Conservation (phyloP, 2,329 filamentous ascomycete species). For the Drechslera avenae region DNA sequence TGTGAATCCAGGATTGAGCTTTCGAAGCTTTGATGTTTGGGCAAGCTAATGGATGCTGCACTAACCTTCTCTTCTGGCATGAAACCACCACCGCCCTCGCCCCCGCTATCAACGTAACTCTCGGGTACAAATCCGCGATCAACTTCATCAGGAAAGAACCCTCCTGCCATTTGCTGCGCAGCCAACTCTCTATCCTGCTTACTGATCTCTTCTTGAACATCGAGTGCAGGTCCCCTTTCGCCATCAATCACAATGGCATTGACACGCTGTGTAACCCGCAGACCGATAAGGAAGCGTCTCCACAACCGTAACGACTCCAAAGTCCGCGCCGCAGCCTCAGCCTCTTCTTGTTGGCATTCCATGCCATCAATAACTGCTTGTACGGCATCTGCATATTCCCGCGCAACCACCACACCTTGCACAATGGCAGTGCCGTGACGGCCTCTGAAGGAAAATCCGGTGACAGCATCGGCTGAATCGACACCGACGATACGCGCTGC, state of each 20-base stretch:
- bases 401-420: constrained; percentile 76
- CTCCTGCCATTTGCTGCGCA: constrained; percentile 43
- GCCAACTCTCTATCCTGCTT: constrained; percentile 34
- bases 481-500: constrained; percentile 78
- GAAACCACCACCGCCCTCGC: constrained; percentile 23
- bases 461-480: constrained; percentile 88
- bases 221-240: constrained; percentile 31
- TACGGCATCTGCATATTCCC: constrained; percentile 73
- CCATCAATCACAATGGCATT: constrained; percentile 57
- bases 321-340: constrained; percentile 62
- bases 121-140: constrained; percentile 38
- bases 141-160: constrained; percentile 57
- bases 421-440: constrained; percentile 84
- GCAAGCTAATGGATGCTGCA: constrained; percentile 16
- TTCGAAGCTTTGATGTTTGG: constrained; percentile 45
- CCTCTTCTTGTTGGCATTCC: constrained; percentile 66
- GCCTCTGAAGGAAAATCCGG: constrained; percentile 86
- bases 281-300: constrained; percentile 64
- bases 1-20: constrained; percentile 37
- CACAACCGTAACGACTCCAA: constrained; percentile 60
- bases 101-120: not conserved
- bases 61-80: constrained; percentile 21
- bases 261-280: constrained; percentile 75
- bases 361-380: constrained; percentile 71
- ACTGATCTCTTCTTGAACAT: constrained; percentile 41